Evolutionary conservation across 495 filamentous ascomycete species (phyloP).

Genomic region (Aspergillus olivimuriae): DNA sequence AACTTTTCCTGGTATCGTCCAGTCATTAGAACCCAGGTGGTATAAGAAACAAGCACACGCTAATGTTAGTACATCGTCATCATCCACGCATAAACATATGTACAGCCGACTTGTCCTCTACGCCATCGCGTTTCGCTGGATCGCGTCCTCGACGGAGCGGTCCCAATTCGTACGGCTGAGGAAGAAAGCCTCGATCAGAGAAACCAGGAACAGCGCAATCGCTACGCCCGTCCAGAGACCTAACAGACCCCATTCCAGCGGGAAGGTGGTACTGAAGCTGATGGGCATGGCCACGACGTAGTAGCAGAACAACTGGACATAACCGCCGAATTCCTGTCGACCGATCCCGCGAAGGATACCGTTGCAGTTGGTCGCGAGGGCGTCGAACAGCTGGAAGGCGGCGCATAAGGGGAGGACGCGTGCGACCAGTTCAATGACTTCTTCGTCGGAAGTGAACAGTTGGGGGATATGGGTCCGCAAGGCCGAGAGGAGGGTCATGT

Average conservation of each 20-base stretch:
- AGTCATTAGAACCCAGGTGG: too few species aligned
- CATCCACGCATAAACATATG: too few species aligned
- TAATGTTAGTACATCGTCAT: too few species aligned
- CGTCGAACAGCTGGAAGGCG: slow-evolving; percentile 84
- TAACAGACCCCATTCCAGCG: slow-evolving; percentile 60
- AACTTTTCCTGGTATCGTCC: too few species aligned
- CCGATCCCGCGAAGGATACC: slow-evolving; percentile 81
- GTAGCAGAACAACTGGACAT: slow-evolving; percentile 77
- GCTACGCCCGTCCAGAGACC: slow-evolving; percentile 83
- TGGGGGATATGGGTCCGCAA: slow-evolving; percentile 63
- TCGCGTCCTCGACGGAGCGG: slow-evolving; percentile 65
- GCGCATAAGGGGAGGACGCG: slow-evolving; percentile 69
- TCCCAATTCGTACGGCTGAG: slow-evolving; percentile 65
- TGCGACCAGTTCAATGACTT: slow-evolving; percentile 72
- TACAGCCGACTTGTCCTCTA: slow-evolving; percentile 16
- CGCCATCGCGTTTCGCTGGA: slow-evolving; percentile 55
- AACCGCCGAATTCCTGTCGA: slow-evolving; percentile 81
- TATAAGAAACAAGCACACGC: background rate
- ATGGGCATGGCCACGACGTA: slow-evolving; percentile 82
- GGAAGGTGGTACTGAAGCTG: slow-evolving; percentile 69
- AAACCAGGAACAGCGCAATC: slow-evolving; percentile 59
- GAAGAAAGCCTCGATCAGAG: slow-evolving; percentile 58
- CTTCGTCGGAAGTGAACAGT: slow-evolving; percentile 74
- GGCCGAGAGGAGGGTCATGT: slow-evolving; percentile 57
- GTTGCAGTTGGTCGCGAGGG: slow-evolving; percentile 68